phyloP scores from a whole-genome alignment of 2,329 filamentous ascomycete genomes.

The Sphaceloma murrayae region DNA sequence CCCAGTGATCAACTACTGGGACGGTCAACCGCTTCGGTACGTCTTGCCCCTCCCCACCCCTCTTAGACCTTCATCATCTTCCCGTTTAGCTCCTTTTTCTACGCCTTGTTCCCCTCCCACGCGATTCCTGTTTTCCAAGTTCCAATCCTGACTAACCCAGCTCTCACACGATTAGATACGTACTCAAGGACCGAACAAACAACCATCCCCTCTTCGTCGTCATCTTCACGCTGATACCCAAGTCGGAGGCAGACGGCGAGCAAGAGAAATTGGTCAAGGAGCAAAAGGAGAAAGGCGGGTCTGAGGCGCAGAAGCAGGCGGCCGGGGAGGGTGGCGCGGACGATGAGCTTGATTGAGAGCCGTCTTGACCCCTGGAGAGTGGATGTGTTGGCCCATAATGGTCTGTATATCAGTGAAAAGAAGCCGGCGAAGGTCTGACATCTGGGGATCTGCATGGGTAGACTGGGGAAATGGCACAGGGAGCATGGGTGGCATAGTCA shows the following conservation, averaged over 20 bases:
- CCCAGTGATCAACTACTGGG: slow-evolving; percentile 68
- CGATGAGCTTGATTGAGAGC: slow-evolving; percentile 23
- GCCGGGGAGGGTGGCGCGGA: slow-evolving; percentile 17
- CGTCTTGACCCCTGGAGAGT: not conserved
- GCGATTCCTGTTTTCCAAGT: not conserved
- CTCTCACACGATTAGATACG: slow-evolving; percentile 82
- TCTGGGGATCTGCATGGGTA: no score
- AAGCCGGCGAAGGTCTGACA: no score
- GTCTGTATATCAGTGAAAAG: not conserved
- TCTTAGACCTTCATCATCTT: slow-evolving; percentile 25
- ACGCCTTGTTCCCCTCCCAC: slow-evolving; percentile 24
- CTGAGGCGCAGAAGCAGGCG: not conserved
- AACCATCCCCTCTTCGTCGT: slow-evolving; percentile 71
- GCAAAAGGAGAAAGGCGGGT: slow-evolving; percentile 17
- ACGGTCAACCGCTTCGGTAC: slow-evolving; percentile 67
- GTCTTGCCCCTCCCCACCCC: slow-evolving; percentile 26
- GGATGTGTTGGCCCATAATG: not conserved
- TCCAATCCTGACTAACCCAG: slow-evolving; percentile 35
- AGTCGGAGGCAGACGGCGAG: slow-evolving; percentile 45
- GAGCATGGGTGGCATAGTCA: not conserved
- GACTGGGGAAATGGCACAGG: not conserved
- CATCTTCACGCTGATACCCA: slow-evolving; percentile 65
- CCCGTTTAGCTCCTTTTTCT: slow-evolving; percentile 21
- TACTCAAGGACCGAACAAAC: slow-evolving; percentile 70
- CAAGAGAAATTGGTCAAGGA: slow-evolving; percentile 17